A percentile compares a stretch with the other conserved stretches of the same genome.
phyloP scores from a whole-genome alignment of 768 basidiomycete species.

The Clitopilus hobsonii region DNA sequence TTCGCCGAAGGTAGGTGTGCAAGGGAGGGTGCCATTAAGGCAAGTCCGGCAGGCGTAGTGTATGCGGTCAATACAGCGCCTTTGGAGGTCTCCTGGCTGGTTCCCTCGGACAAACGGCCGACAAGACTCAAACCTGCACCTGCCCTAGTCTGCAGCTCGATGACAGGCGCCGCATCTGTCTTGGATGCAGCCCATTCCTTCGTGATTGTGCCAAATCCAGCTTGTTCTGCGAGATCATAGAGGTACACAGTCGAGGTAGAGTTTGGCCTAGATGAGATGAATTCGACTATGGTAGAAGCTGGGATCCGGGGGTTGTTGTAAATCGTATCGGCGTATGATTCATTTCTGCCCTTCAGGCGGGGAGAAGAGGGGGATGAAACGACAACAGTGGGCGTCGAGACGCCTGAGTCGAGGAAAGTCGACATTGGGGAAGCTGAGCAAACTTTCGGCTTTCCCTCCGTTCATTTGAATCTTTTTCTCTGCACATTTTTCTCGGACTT shows the following conservation, averaged over 20 bases:
- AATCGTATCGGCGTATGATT: constrained; percentile 20
- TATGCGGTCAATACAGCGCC: constrained; percentile 70
- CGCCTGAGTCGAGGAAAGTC: constrained; percentile 23
- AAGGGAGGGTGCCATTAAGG: constrained; percentile 78
- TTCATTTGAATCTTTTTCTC: neutral
- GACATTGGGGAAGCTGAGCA: neutral
- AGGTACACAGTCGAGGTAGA: constrained; percentile 69
- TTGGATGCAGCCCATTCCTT: constrained; percentile 54
- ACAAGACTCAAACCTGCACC: constrained; percentile 81
- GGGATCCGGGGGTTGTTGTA: constrained; percentile 41
- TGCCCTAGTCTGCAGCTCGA: constrained; percentile 74
- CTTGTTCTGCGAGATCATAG: constrained; percentile 80
- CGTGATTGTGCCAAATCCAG: constrained; percentile 74
- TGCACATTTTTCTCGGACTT: neutral
- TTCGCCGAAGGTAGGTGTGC: constrained; percentile 63
- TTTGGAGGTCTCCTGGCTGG: constrained; percentile 60
- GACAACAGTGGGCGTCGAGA: constrained; percentile 34
- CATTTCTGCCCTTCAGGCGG: constrained; percentile 17
- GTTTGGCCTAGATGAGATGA: constrained; percentile 50
- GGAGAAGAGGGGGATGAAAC: constrained; percentile 34
- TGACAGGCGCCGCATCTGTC: constrained; percentile 44
- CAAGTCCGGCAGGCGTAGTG: constrained; percentile 80
- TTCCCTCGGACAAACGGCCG: constrained; percentile 75
- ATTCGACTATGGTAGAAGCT: constrained; percentile 66
- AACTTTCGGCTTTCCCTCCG: neutral